Evolutionary conservation across 139 green algal species (phyloP).

Genomic region (Closterium sp.): DNA sequence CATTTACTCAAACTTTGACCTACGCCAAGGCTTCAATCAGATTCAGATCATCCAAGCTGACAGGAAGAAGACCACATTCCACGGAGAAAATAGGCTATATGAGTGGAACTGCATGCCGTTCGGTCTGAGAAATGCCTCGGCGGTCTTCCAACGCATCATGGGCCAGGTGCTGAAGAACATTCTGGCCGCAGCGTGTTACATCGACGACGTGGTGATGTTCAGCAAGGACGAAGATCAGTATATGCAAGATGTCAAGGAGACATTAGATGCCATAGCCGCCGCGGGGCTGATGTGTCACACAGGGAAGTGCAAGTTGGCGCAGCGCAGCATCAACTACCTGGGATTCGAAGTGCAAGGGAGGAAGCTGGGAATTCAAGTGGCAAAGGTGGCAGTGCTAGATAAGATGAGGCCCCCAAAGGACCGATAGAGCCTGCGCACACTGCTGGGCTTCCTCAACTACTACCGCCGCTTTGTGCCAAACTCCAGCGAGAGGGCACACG

Average conservation of each 20-base stretch:
- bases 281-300: background rate
- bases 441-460: too few species aligned
- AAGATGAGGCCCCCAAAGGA: background rate
- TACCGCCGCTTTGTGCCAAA: background rate
- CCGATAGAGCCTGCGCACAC: too few species aligned
- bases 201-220: background rate
- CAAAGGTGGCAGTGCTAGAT: background rate
- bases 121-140: background rate
- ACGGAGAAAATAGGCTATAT: background rate
- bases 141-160: constrained; percentile 7
- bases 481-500: background rate
- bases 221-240: background rate
- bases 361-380: background rate
- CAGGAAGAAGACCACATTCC: background rate
- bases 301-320: background rate
- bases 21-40: background rate
- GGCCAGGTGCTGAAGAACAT: background rate
- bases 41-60: background rate
- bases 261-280: background rate
- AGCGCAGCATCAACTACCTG: too few species aligned
- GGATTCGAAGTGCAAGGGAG: background rate
- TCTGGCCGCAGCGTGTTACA: background rate
- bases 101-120: background rate
- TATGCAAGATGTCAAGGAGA: background rate
- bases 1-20: background rate